Percentiles rank a stretch among this genome's conserved stretches.
Evolutionary conservation across 208 protist genomes (phyloP).

Genomic region (Leishmania gerbilli): DNA sequence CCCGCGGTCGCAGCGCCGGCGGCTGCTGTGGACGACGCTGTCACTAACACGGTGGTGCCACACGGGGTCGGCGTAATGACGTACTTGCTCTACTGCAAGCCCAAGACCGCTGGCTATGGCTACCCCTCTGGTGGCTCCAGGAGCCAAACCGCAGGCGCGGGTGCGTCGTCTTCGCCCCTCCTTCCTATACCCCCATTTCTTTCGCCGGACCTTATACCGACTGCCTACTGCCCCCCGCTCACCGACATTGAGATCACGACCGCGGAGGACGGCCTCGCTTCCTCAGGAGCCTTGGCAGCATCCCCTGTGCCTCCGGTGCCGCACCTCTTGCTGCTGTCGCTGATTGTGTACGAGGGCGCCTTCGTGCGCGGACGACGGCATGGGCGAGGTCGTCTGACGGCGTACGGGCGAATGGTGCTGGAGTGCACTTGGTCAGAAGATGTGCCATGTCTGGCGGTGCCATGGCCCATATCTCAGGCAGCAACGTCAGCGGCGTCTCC

Average conservation of each 20-base stretch:
- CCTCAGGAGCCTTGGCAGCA: not conserved
- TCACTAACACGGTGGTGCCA: slow-evolving; percentile 2
- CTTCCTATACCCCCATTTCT: slow-evolving; percentile 12
- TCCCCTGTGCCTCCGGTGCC: not conserved
- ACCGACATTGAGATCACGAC: slow-evolving; percentile 4
- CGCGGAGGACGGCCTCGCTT: not conserved
- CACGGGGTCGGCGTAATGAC: slow-evolving; percentile 36
- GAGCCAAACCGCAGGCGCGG: not conserved
- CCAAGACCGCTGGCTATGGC: slow-evolving; percentile 12
- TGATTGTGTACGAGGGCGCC: slow-evolving; percentile 45
- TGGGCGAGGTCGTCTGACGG: slow-evolving; percentile 52
- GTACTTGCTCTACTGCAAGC: slow-evolving; percentile 35
- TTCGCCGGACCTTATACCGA: slow-evolving; percentile 19
- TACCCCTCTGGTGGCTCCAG: not conserved
- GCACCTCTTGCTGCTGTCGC: slow-evolving; percentile 22
- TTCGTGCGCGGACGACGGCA: slow-evolving; percentile 47
- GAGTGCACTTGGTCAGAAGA: slow-evolving; percentile 59
- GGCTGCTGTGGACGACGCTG: not conserved
- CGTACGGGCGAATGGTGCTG: slow-evolving; percentile 46
- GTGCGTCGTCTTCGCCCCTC: not conserved
- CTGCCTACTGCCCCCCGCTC: slow-evolving; percentile 16
- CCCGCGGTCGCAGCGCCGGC: not conserved
- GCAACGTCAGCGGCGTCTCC: not conserved
- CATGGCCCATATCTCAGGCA: not conserved
- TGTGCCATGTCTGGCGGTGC: slow-evolving; percentile 31